Evolutionary conservation across 2,329 filamentous ascomycete species (phyloP).

Genomic region (Colletotrichum sp.): DNA sequence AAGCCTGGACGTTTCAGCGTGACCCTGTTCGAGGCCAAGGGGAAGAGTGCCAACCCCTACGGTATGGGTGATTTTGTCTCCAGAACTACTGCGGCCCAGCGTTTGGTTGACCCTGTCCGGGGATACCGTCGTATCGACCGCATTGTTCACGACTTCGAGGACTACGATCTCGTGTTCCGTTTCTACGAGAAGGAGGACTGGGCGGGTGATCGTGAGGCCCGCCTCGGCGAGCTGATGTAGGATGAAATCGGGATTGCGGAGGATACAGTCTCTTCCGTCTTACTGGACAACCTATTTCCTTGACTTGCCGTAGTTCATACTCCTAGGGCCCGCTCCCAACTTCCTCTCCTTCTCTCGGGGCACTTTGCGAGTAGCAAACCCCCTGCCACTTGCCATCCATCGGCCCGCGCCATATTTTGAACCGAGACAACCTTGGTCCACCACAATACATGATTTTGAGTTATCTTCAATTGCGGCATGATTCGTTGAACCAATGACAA

Average conservation of each 20-base stretch:
- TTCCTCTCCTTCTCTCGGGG: not conserved
- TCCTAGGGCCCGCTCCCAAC: not conserved
- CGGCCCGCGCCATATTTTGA: not conserved
- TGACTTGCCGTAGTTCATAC: not conserved
- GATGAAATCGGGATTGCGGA: not conserved
- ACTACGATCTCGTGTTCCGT: conserved; percentile 94
- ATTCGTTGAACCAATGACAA: not conserved
- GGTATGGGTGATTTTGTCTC: conserved; percentile 45
- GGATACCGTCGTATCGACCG: conserved; percentile 91
- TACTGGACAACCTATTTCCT: not conserved
- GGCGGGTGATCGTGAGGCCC: conserved; percentile 56
- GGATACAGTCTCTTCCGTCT: not conserved
- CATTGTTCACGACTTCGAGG: conserved; percentile 96
- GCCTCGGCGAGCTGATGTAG: conserved; percentile 58
- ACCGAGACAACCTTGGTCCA: not conserved
- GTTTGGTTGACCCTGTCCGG: conserved; percentile 75
- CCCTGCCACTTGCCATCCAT: not conserved
- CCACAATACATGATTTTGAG: conserved; percentile 5
- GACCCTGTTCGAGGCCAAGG: conserved; percentile 92
- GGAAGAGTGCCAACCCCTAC: conserved; percentile 46
- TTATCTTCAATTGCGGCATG: not conserved
- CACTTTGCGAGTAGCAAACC: not conserved
- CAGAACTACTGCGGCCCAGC: conserved; percentile 44
- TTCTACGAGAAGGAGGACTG: conserved; percentile 94
- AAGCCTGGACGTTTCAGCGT: conserved; percentile 97